phyloP scores from a whole-genome alignment of 306 rosid genomes.

The Pachyrhizus erosus region DNA sequence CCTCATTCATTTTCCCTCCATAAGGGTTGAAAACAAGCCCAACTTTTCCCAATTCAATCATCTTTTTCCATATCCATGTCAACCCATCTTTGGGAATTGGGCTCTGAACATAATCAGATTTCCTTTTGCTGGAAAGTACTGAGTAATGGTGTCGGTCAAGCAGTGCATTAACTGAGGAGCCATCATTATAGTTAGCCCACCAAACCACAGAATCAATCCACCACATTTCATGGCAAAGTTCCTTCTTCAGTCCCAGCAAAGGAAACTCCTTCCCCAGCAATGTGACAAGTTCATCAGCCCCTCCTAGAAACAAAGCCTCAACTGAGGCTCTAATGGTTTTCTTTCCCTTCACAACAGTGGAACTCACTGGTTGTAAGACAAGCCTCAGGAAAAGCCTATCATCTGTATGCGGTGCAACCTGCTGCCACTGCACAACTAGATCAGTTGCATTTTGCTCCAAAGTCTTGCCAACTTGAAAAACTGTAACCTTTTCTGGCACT shows the following conservation, averaged over 20 bases:
- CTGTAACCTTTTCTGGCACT: constrained; percentile 54
- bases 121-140: constrained; percentile 51
- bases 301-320: constrained; percentile 60
- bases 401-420: constrained; percentile 60
- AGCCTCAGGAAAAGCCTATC: constrained; percentile 66
- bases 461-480: constrained; percentile 50
- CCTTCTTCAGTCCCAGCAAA: constrained; percentile 53
- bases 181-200: constrained; percentile 56
- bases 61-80: constrained; percentile 30
- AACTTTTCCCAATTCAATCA: constrained; percentile 59
- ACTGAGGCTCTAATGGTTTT: constrained; percentile 53
- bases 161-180: constrained; percentile 35
- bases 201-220: constrained; percentile 72
- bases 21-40: constrained; percentile 77
- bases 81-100: constrained; percentile 53
- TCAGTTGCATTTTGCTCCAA: constrained; percentile 35
- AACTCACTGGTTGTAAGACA: constrained; percentile 53
- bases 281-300: constrained; percentile 51
- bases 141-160: constrained; percentile 59
- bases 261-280: constrained; percentile 64
- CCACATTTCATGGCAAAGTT: constrained; percentile 57
- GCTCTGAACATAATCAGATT: constrained; percentile 71
- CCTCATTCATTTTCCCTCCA: constrained; percentile 74
- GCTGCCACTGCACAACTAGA: constrained; percentile 55
- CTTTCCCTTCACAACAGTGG: constrained; percentile 45